phyloP scores from a whole-genome alignment of 2,329 filamentous ascomycete species.

The Penicillium rolfsii region DNA sequence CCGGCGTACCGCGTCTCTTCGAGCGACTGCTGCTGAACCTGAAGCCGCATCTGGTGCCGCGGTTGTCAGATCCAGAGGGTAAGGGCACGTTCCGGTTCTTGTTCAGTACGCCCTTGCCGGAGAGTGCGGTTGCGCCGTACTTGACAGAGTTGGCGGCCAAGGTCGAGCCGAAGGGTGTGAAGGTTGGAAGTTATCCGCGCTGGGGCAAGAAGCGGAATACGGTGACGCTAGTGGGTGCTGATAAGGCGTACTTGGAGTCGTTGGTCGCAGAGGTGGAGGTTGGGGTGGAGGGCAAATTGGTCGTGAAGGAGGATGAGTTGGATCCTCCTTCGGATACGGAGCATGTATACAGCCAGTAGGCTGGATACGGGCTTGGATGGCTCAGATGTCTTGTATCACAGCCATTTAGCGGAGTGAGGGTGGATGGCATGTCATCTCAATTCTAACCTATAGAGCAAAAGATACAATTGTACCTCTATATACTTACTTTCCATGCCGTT shows the following conservation, averaged over 20 bases:
- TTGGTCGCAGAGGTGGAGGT: conserved; percentile 76
- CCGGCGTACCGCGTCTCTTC: conserved; percentile 85
- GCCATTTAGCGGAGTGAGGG: not conserved
- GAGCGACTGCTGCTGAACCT: conserved; percentile 76
- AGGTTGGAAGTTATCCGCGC: conserved; percentile 92
- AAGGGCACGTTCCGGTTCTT: conserved; percentile 78
- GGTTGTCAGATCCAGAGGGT: conserved; percentile 76
- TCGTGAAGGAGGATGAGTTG: conserved; percentile 72
- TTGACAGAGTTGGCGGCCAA: conserved; percentile 76
- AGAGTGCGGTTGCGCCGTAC: conserved; percentile 82
- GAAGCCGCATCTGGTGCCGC: conserved; percentile 70
- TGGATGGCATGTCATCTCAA: not conserved
- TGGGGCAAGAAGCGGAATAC: conserved; percentile 89
- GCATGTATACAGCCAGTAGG: conserved; percentile 30
- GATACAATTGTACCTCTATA: not conserved
- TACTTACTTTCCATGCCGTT: not conserved
- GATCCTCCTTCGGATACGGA: conserved; percentile 51
- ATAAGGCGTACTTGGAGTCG: conserved; percentile 76
- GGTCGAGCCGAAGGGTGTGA: conserved; percentile 76
- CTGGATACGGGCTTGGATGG: not conserved
- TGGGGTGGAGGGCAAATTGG: conserved; percentile 72
- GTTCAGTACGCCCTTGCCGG: conserved; percentile 83
- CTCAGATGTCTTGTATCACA: not conserved
- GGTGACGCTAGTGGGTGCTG: conserved; percentile 80
- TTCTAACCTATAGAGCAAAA: not conserved